Percentiles rank a stretch among this genome's conserved stretches.
phyloP scores from a whole-genome alignment of 768 basidiomycete genomes.

The Tylopilus rubrobrunneus region DNA sequence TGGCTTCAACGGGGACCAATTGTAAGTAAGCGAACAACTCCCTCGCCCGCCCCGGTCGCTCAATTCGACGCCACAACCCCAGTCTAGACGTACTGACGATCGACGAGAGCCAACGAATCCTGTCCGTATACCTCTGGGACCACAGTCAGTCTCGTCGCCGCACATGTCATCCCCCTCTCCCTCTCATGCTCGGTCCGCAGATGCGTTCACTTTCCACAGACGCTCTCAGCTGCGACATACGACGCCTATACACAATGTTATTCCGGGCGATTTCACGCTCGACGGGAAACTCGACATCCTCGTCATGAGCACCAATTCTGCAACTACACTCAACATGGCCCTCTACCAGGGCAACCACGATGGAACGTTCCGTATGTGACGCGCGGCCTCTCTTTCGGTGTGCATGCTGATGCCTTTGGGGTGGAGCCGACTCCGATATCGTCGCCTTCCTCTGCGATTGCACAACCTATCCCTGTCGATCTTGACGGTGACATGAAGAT shows the following conservation, averaged over 20 bases:
- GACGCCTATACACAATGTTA: constrained; percentile 65
- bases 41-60: neutral
- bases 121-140: constrained; percentile 80
- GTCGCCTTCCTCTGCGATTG: constrained; percentile 58
- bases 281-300: constrained; percentile 89
- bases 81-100: constrained; percentile 84
- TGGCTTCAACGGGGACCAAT: constrained; percentile 95
- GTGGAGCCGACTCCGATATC: constrained; percentile 38
- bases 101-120: constrained; percentile 66
- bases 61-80: neutral
- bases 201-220: constrained; percentile 52
- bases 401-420: neutral
- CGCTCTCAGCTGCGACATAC: constrained; percentile 53
- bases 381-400: neutral
- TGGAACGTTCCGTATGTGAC: constrained; percentile 62
- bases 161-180: neutral
- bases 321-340: constrained; percentile 55
- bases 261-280: constrained; percentile 92
- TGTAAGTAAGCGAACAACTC: constrained; percentile 54
- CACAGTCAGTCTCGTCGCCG: constrained; percentile 51
- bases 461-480: constrained; percentile 87
- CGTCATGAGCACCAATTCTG: constrained; percentile 68
- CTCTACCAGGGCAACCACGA: constrained; percentile 63
- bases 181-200: constrained; percentile 38
- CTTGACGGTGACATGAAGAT: constrained; percentile 85